Conservation (phyloP, 805 yeast species). For the Scheffersomyces amazonensis region DNA sequence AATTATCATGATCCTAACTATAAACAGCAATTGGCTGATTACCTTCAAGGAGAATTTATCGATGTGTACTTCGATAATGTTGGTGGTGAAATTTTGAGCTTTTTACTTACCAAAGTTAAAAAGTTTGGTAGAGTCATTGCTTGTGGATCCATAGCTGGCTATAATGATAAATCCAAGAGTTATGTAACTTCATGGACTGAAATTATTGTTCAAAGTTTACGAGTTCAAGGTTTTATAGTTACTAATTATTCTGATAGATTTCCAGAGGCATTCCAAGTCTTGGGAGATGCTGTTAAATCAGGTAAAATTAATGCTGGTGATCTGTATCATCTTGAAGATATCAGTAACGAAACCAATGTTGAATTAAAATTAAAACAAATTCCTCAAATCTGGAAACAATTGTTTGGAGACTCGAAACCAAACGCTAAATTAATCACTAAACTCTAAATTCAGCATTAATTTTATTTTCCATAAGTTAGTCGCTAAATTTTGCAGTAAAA, state of each 20-base stretch:
- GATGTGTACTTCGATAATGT: slow-evolving; percentile 62
- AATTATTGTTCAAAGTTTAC: slow-evolving; percentile 50
- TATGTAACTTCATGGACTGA: slow-evolving; percentile 38
- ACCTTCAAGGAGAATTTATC: slow-evolving; percentile 45
- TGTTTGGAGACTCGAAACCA: slow-evolving; percentile 42
- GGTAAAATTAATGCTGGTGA: slow-evolving; percentile 40
- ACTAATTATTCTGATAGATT: slow-evolving; percentile 39
- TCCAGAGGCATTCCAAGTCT: slow-evolving; percentile 32
- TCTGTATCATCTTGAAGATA: slow-evolving; percentile 38
- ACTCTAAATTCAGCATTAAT: no score
- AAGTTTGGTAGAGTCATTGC: slow-evolving; percentile 46
- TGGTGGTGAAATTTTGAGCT: slow-evolving; percentile 57
- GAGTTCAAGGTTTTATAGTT: slow-evolving; percentile 52
- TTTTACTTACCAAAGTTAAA: slow-evolving; percentile 37
- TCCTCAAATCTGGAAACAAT: slow-evolving; percentile 47
- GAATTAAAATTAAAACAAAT: slow-evolving; percentile 34
- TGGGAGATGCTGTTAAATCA: slow-evolving; percentile 32
- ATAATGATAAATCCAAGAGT: slow-evolving; percentile 40
- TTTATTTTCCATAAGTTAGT: no score
- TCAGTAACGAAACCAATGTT: slow-evolving; percentile 27
- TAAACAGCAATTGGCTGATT: slow-evolving; percentile 18
- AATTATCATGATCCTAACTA: slow-evolving; percentile 47
- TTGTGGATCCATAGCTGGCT: slow-evolving; percentile 65
- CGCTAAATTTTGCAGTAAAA: no score
- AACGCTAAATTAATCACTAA: slow-evolving; percentile 51